phyloP scores from a whole-genome alignment of 176 grass and related monocot genomes.

The Zoysia japonica region DNA sequence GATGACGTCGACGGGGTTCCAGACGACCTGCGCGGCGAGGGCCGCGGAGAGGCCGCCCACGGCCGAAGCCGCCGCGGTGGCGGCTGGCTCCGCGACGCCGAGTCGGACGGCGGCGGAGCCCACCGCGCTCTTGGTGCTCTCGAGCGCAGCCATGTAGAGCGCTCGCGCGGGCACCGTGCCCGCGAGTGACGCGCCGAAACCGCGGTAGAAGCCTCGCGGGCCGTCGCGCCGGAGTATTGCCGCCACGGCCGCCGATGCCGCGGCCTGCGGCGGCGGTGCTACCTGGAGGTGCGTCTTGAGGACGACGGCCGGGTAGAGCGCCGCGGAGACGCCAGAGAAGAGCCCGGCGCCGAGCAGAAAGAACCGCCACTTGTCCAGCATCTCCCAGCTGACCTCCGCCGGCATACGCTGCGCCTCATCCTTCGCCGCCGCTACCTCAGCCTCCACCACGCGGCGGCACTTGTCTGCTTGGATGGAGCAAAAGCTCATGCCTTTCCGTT shows the following conservation, averaged over 20 bases:
- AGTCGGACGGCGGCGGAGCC: constrained; percentile 63
- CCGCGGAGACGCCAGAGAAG: constrained; percentile 87
- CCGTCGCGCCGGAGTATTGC: constrained; percentile 76
- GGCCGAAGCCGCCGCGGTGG: constrained; percentile 68
- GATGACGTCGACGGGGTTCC: constrained; percentile 89
- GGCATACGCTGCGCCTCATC: constrained; percentile 44
- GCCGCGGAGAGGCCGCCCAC: constrained; percentile 64
- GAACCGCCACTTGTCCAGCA: constrained; percentile 98
- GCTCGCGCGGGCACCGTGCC: constrained; percentile 88
- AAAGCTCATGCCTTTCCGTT: constrained; percentile 60
- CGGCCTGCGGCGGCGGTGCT: constrained; percentile 52
- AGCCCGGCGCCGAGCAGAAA: constrained; percentile 83
- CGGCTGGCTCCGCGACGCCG: constrained; percentile 69
- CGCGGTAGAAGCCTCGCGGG: constrained; percentile 76
- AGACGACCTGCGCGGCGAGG: constrained; percentile 84
- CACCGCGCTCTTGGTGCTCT: constrained; percentile 89
- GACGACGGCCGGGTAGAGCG: constrained; percentile 89
- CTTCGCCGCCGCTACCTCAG: constrained; percentile 3
- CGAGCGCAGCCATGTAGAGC: constrained; percentile 95
- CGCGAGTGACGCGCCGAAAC: constrained; percentile 80
- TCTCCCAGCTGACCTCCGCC: constrained; percentile 98
- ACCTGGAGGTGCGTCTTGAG: constrained; percentile 93
- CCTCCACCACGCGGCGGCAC: background rate
- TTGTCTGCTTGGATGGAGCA: constrained; percentile 40
- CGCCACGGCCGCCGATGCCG: constrained; percentile 31